Conservation (phyloP, 345 rosid genomes). For the Linum usitatissimum region DNA sequence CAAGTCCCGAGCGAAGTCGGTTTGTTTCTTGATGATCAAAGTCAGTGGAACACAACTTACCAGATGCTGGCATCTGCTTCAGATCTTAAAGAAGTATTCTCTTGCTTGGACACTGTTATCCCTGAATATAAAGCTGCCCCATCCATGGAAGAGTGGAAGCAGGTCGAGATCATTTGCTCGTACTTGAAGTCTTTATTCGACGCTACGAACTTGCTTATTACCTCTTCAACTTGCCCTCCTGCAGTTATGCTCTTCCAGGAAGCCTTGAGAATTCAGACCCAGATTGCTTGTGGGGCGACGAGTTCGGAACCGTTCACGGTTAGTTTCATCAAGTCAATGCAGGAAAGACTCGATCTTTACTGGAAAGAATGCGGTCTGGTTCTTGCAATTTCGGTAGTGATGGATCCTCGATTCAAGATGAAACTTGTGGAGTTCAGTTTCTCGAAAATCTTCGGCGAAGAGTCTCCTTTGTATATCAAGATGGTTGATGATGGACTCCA, state of each 20-base stretch:
- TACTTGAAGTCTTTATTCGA: constrained; percentile 68
- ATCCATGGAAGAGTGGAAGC: constrained; percentile 64
- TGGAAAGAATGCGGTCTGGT: constrained; percentile 60
- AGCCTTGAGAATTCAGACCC: constrained; percentile 57
- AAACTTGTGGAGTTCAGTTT: constrained; percentile 32
- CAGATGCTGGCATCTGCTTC: constrained; percentile 78
- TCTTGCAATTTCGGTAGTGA: constrained; percentile 63
- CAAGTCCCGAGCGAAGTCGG: constrained; percentile 67
- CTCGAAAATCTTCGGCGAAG: constrained; percentile 57
- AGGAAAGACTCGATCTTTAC: constrained; percentile 19
- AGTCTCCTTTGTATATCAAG: constrained; percentile 59
- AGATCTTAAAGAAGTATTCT: constrained; percentile 76
- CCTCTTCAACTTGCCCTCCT: constrained; percentile 30
- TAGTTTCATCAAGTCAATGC: constrained; percentile 41
- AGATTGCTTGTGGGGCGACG: constrained; percentile 45
- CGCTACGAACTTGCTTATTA: constrained; percentile 45
- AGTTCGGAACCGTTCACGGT: constrained; percentile 46
- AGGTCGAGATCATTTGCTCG: constrained; percentile 52
- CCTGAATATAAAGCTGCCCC: constrained; percentile 69
- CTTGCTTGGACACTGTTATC: constrained; percentile 73
- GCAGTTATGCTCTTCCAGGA: constrained; percentile 64
- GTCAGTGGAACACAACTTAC: constrained; percentile 75
- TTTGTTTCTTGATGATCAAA: constrained; percentile 55
- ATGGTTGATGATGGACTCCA: constrained; percentile 67
- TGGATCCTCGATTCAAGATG: constrained; percentile 96